These are phyloP conservation scores for Rubroshorea leprosula DNA, from an alignment of 345 rosid species.

Conservation along the genomic window DNA sequence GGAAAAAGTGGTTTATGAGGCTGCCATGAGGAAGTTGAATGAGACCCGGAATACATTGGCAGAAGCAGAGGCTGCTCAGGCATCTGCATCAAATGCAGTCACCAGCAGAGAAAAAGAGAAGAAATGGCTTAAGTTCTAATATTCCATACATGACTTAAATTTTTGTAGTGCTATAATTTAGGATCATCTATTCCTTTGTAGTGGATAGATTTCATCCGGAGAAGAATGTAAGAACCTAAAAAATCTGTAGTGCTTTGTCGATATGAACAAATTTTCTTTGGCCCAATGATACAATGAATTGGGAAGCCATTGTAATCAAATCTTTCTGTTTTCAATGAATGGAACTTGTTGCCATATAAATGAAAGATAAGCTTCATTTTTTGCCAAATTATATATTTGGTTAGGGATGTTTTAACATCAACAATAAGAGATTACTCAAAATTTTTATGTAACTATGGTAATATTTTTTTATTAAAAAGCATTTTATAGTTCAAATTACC, in stretches of 20 bases:
- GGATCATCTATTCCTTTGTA: background rate
- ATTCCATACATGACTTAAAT: background rate
- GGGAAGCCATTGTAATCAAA: too few relatives aligned
- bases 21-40: slow-evolving; percentile 65
- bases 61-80: slow-evolving; percentile 61
- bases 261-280: too few relatives aligned
- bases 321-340: too few relatives aligned
- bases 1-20: slow-evolving; percentile 71
- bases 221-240: background rate
- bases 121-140: slow-evolving; percentile 87
- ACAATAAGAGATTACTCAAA: too few relatives aligned
- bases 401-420: too few relatives aligned
- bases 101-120: slow-evolving; percentile 76
- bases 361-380: too few relatives aligned
- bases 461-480: too few relatives aligned
- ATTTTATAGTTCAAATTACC: too few relatives aligned
- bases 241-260: background rate
- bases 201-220: background rate
- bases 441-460: too few relatives aligned
- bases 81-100: slow-evolving; percentile 65
- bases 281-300: too few relatives aligned
- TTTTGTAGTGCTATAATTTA: background rate
- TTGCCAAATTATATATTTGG: too few relatives aligned
- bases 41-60: slow-evolving; percentile 58
- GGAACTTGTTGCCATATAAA: too few relatives aligned